These are phyloP conservation scores for Hypoxylon sp. DNA, from an alignment of 2,329 filamentous ascomycete species.

Conservation along the genomic window DNA sequence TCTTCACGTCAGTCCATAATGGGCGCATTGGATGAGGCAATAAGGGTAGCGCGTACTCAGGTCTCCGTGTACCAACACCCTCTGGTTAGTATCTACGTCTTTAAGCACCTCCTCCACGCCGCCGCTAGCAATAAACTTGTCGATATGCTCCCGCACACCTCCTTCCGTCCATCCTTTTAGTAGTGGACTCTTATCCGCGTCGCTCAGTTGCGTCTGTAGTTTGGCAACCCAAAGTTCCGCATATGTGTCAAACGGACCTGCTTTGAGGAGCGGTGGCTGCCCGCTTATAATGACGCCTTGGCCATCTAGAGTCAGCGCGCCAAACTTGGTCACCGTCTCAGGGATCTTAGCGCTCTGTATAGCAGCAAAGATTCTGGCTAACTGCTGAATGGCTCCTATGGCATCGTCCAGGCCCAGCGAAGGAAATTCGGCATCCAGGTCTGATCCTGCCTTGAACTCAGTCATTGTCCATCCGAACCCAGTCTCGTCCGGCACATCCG, in stretches of 20 bases:
- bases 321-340: conserved; percentile 14
- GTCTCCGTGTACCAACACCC: conserved; percentile 13
- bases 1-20: not conserved
- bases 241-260: conserved; percentile 24
- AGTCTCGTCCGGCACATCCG: conserved; percentile 9
- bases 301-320: conserved; percentile 17
- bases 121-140: conserved; percentile 17
- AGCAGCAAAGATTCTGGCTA: conserved; percentile 14
- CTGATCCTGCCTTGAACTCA: conserved; percentile 20
- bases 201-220: conserved; percentile 10
- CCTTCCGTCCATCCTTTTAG: conserved; percentile 25
- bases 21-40: not conserved
- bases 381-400: conserved; percentile 9
- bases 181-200: conserved; percentile 26
- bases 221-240: conserved; percentile 20
- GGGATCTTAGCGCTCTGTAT: conserved; percentile 14
- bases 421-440: conserved; percentile 15
- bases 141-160: conserved; percentile 24
- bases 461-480: conserved; percentile 26
- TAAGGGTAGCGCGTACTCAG: conserved; percentile 5
- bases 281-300: conserved; percentile 8
- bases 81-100: not conserved
- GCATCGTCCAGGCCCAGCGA: conserved; percentile 9
- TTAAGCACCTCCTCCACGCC: conserved; percentile 2
- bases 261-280: conserved; percentile 27